Conservation (phyloP, 305 asterid genomes). For the Fraxinus platypoda region DNA sequence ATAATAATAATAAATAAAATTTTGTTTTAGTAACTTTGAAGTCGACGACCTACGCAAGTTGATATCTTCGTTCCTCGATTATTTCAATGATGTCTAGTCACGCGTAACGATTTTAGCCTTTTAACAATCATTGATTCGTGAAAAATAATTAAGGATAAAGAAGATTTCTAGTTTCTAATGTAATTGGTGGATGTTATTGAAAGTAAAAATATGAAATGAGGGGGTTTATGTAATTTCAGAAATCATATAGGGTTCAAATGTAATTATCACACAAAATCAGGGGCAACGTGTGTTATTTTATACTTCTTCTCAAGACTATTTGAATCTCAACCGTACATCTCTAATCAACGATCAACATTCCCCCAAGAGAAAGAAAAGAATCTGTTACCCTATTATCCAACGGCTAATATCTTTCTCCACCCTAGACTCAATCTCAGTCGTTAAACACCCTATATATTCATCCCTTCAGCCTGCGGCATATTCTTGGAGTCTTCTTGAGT, state of each 20-base stretch:
- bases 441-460: background rate
- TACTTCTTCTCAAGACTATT: background rate
- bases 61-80: background rate
- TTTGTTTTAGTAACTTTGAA: background rate
- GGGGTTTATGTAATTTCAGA: background rate
- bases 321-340: background rate
- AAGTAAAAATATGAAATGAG: background rate
- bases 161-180: background rate
- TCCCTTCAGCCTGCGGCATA: background rate
- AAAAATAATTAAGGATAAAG: background rate
- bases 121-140: background rate
- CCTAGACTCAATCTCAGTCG: background rate
- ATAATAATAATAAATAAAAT: no score
- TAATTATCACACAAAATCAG: background rate
- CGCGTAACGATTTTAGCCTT: background rate
- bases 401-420: background rate
- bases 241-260: background rate
- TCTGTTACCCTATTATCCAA: background rate
- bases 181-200: background rate
- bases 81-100: background rate
- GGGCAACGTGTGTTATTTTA: background rate
- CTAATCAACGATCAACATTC: background rate
- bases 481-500: background rate
- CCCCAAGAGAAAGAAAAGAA: background rate
- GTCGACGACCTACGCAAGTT: background rate